These are phyloP conservation scores for Candida pini DNA, from an alignment of 805 yeast species.

Conservation along the genomic window DNA sequence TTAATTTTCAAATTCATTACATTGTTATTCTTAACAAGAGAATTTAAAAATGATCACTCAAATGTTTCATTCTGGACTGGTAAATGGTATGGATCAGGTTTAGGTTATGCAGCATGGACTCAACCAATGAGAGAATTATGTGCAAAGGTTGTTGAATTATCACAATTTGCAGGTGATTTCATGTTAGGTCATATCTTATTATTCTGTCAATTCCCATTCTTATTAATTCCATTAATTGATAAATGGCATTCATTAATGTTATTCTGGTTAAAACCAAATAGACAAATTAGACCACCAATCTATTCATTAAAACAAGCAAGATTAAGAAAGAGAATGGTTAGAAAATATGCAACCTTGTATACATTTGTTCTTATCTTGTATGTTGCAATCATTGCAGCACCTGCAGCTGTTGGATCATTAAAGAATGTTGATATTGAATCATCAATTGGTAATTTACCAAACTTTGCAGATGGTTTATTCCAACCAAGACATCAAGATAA, in stretches of 20 bases:
- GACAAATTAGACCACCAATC: conserved; percentile 97
- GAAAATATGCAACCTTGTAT: conserved; percentile 83
- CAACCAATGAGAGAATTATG: conserved; percentile 94
- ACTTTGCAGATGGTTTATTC: conserved; percentile 57
- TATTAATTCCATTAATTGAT: conserved; percentile 82
- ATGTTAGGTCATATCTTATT: conserved; percentile 84
- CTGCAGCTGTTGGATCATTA: conserved; percentile 71
- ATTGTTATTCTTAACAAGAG: conserved; percentile 77
- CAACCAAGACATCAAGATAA: conserved; percentile 82
- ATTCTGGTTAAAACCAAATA: conserved; percentile 97
- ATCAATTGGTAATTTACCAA: conserved; percentile 27
- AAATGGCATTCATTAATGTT: conserved; percentile 97
- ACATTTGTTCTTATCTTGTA: conserved; percentile 64
- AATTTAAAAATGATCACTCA: conserved; percentile 90
- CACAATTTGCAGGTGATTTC: conserved; percentile 96
- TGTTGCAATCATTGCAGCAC: conserved; percentile 77
- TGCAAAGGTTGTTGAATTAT: conserved; percentile 90
- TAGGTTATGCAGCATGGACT: conserved; percentile 91
- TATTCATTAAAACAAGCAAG: conserved; percentile 94
- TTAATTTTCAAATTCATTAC: conserved; percentile 81
- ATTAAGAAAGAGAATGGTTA: conserved; percentile 95
- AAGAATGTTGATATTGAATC: conserved; percentile 34
- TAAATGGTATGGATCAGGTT: conserved; percentile 94
- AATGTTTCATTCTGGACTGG: conserved; percentile 99
- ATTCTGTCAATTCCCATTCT: conserved; percentile 83